Percentiles rank a stretch among this genome's conserved stretches.
Conservation (phyloP, 2,329 filamentous ascomycete species). For the Colletotrichum eremochloae region DNA sequence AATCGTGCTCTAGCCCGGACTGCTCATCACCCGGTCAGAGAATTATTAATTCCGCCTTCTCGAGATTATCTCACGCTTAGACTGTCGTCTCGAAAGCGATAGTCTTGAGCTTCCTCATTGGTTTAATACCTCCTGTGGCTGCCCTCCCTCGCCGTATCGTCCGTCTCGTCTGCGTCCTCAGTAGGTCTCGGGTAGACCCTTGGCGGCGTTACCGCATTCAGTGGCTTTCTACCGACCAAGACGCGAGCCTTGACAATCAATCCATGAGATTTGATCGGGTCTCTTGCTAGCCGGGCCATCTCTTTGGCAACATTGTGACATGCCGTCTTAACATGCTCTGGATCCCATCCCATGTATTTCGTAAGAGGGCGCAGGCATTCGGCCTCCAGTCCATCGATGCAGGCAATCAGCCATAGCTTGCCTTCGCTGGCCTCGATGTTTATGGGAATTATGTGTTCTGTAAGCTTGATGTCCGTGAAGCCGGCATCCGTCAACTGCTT, state of each 20-base stretch:
- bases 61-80: not conserved
- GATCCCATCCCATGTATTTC: conserved; percentile 65
- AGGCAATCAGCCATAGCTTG: conserved; percentile 67
- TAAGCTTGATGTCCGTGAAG: conserved; percentile 64
- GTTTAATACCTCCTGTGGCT: conserved; percentile 15
- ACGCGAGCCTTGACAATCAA: conserved; percentile 64
- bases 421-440: conserved; percentile 60
- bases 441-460: conserved; percentile 63
- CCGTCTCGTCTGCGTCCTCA: conserved; percentile 40
- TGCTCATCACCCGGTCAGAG: conserved; percentile 31
- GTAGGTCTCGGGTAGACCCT: conserved; percentile 16
- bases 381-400: conserved; percentile 65
- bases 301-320: conserved; percentile 64
- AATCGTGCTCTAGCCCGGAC: conserved; percentile 32
- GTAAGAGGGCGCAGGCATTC: conserved; percentile 64
- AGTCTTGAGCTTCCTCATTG: conserved; percentile 11
- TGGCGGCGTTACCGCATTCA: conserved; percentile 5
- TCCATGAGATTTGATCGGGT: conserved; percentile 57
- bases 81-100: conserved; percentile 1
- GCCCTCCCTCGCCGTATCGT: conserved; percentile 39
- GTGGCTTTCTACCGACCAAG: conserved; percentile 65
- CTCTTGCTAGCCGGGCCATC: conserved; percentile 62
- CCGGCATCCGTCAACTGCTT: conserved; percentile 61
- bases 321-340: conserved; percentile 60
- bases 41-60: conserved; percentile 5